Base-by-base conservation (phyloP, 2,329 filamentous ascomycete species). In the Fusarium abutilonis region DNA sequence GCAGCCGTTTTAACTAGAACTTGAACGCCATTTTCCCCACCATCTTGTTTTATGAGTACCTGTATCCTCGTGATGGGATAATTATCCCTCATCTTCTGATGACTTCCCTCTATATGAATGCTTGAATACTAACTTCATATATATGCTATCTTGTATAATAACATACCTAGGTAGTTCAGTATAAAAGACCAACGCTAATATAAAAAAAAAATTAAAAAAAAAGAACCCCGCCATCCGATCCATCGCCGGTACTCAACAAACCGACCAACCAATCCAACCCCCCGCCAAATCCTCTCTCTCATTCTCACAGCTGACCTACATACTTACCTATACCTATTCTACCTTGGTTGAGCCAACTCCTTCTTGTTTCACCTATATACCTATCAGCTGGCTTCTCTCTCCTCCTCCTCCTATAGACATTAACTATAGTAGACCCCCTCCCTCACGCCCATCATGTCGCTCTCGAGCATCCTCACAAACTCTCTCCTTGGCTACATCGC, bases 401-500 rank as follows among this genome's bases (percentile, higher is more conserved):
- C 9, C 29, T 13, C 28, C 29, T 13, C 31, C 48, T 38, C 44
- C 40, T 23, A 44, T n/a, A 60, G 56, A 61, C 8, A 9, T 15
- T 13, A 42, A 19, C 35, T 23, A 35, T 21, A 47, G 32, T 23
- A 11, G 23, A 9, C 36, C 19, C 11, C 9, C 9, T 19, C 36
- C 8, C 28, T 29, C 36, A 47, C 52, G 11, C 31, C 47, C 47
- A 58, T 56, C 69, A 81, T 80, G 78, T 70, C 74, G 63, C 39
- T 80, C 61, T 68, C 76, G 62, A 66, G 62, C 64, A 75, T 76
- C 71, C 55, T 79, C 62, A 68, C 63, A 70, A 82, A 83, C 74
- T 82, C 84, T 73, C 68, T 82, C 60, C 74, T 75, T 60, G 81
- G 79, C 69, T 88, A 86, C 73, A 66, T 76, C 66, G 80, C 75